These are phyloP conservation scores for Magnaporthiopsis rhizophila DNA, from an alignment of 2,329 filamentous ascomycete species.

Conservation along the genomic window DNA sequence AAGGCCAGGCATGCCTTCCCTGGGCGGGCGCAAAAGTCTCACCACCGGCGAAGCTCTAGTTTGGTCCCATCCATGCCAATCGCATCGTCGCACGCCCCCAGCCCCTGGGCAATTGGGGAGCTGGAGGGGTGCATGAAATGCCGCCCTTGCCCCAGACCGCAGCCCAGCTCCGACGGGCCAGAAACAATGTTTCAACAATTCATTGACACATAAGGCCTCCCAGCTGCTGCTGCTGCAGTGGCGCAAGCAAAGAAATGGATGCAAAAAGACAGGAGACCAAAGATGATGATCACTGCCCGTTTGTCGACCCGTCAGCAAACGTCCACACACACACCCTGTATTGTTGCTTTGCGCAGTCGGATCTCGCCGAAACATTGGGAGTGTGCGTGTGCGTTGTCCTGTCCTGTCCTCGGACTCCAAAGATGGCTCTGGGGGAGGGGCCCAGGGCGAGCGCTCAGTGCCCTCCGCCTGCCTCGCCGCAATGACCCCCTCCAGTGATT, in stretches of 20 bases:
- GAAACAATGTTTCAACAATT: neutral
- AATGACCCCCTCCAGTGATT: neutral
- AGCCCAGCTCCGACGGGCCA: neutral
- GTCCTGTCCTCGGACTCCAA: neutral
- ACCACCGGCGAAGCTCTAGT: neutral
- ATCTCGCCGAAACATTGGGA: neutral
- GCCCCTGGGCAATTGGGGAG: neutral
- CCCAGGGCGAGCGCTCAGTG: too few species aligned
- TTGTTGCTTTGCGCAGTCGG: neutral
- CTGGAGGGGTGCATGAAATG: neutral
- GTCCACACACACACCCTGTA: neutral
- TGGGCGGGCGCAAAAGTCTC: neutral
- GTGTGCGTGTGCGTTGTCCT: neutral
- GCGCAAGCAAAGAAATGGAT: too few species aligned
- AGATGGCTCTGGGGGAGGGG: too few species aligned
- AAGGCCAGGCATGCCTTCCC: neutral
- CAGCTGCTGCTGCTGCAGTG: too few species aligned
- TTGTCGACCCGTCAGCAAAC: neutral
- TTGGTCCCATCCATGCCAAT: too few species aligned
- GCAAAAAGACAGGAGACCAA: neutral
- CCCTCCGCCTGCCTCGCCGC: neutral
- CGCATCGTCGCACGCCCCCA: neutral
- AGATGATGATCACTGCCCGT: neutral
- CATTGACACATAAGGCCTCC: neutral
- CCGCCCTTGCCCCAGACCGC: too few species aligned